These are phyloP conservation scores for Coemansia sp. DNA, from an alignment of 192 early-diverging fungal species.

Conservation along the genomic window DNA sequence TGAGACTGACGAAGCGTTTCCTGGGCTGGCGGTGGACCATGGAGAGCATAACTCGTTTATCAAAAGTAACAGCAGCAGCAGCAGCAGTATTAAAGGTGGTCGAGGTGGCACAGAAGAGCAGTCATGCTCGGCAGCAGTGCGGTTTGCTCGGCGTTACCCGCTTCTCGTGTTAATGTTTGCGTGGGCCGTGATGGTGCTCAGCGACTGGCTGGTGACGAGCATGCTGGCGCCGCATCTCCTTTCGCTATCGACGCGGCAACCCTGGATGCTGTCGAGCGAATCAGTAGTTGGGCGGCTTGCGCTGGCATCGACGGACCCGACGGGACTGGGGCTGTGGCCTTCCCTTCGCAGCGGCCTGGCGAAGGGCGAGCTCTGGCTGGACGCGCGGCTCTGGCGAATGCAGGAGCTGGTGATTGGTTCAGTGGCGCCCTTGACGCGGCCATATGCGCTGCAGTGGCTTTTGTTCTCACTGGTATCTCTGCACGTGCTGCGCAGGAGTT, in stretches of 20 bases:
- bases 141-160: conserved; percentile 27
- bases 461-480: conserved; percentile 22
- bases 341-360: conserved; percentile 8
- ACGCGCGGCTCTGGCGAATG: conserved; percentile 24
- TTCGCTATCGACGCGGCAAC: conserved; percentile 15
- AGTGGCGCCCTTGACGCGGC: conserved; percentile 20
- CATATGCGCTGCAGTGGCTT: conserved; percentile 33
- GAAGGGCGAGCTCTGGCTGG: conserved; percentile 22
- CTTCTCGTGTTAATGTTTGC: conserved; percentile 18
- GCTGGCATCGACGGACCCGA: background rate
- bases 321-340: conserved; percentile 7
- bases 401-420: conserved; percentile 12
- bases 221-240: conserved; percentile 19
- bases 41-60: too few species aligned
- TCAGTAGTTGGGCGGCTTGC: conserved; percentile 19
- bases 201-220: conserved; percentile 40
- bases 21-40: too few species aligned
- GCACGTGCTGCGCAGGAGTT: conserved; percentile 7
- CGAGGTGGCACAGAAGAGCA: background rate
- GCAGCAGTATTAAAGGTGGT: too few species aligned
- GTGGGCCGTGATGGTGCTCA: conserved; percentile 23
- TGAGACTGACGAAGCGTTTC: too few species aligned
- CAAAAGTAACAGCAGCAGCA: background rate
- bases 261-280: conserved; percentile 23
- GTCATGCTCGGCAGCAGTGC: background rate